Evolutionary conservation across 1,284 basidiomycete genomes (phyloP).

Genomic region (Mycena citricolor): DNA sequence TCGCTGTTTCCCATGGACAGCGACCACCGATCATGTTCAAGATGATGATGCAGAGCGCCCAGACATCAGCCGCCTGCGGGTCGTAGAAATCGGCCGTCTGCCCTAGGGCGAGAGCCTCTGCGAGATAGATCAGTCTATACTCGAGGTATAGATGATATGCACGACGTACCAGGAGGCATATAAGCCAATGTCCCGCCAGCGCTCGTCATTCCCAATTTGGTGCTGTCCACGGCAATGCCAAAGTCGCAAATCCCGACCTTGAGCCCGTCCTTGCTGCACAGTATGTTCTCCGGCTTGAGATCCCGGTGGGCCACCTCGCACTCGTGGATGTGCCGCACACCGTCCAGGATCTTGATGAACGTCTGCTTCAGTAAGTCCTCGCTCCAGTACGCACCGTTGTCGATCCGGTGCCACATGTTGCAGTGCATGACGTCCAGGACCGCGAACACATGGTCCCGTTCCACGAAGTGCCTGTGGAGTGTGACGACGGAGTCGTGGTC

Average conservation of each 20-base stretch:
- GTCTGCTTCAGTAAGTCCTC: slow-evolving; percentile 60
- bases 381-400: slow-evolving; percentile 38
- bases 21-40: slow-evolving; percentile 5
- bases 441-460: slow-evolving; percentile 38
- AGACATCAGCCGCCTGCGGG: slow-evolving; percentile 1
- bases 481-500: slow-evolving; percentile 63
- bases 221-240: slow-evolving; percentile 75
- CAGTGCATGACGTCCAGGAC: slow-evolving; percentile 56
- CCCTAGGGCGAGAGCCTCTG: slow-evolving; percentile 66
- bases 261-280: slow-evolving; percentile 58
- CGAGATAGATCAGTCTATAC: no score
- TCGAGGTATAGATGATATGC: no score
- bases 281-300: slow-evolving; percentile 86
- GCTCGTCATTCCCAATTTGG: slow-evolving; percentile 60
- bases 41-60: slow-evolving; percentile 6
- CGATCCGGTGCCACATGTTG: slow-evolving; percentile 49
- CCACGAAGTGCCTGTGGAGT: slow-evolving; percentile 60
- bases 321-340: slow-evolving; percentile 69
- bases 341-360: slow-evolving; percentile 77
- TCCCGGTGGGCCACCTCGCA: slow-evolving; percentile 82
- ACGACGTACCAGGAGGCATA: slow-evolving; percentile 62
- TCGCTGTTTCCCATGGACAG: slow-evolving; percentile 3
- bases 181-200: slow-evolving; percentile 81
- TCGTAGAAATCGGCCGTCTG: slow-evolving; percentile 64
- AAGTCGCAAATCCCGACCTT: slow-evolving; percentile 80